phyloP scores from a whole-genome alignment of 169 alveolate species.

The Plasmodium sp. region DNA sequence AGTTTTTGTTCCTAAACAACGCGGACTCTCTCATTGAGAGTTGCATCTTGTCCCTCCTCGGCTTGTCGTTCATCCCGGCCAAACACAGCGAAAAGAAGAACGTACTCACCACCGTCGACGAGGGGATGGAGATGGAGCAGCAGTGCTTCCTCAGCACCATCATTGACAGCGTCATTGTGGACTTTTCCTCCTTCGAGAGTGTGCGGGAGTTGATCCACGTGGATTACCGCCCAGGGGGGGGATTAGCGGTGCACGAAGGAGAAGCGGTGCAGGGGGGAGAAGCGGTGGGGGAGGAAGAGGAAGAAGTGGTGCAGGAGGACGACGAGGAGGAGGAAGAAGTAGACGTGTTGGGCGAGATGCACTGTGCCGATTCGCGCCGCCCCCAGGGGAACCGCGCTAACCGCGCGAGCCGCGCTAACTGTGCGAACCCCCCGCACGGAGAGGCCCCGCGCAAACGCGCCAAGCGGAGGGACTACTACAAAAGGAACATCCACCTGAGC shows the following conservation, averaged over 20 bases:
- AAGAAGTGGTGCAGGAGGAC: too few species aligned
- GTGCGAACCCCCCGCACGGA: too few species aligned
- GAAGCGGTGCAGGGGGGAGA: neutral
- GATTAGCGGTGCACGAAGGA: too few species aligned
- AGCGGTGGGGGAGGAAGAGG: neutral
- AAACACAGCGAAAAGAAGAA: conserved; percentile 39
- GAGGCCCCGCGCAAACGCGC: neutral
- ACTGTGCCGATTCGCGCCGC: neutral
- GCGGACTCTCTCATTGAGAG: conserved; percentile 57
- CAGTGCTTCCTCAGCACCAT: conserved; percentile 17
- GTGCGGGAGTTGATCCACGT: conserved; percentile 10
- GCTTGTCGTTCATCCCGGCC: conserved; percentile 42
- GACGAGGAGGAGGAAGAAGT: neutral
- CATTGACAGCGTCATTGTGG: conserved; percentile 16
- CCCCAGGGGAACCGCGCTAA: neutral
- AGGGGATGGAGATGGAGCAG: conserved; percentile 48
- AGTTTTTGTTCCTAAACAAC: conserved; percentile 36
- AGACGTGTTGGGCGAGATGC: neutral
- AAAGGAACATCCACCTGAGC: conserved; percentile 20
- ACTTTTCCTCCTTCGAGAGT: conserved; percentile 27
- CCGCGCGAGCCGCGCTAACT: too few species aligned
- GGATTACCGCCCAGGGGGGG: conserved; percentile 1
- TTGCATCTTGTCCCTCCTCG: conserved; percentile 43
- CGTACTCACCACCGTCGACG: conserved; percentile 10
- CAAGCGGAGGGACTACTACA: conserved; percentile 11